Percentiles rank a stretch among this genome's conserved stretches.
Evolutionary conservation across 495 filamentous ascomycete genomes (phyloP).

Genomic region (Schizothecium vesticola): DNA sequence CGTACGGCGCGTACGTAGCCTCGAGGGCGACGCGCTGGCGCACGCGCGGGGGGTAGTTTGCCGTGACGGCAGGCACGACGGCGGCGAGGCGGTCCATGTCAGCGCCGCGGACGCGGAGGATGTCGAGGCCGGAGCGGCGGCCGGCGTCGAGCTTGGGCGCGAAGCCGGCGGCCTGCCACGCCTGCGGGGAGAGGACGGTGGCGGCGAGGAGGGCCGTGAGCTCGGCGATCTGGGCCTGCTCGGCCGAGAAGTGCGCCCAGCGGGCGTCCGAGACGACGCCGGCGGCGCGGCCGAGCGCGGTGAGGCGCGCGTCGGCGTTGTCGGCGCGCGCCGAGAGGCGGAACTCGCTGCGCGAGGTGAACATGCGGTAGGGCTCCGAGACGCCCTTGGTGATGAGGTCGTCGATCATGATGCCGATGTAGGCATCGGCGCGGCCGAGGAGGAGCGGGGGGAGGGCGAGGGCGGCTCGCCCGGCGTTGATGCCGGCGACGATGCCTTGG

Average conservation of each 20-base stretch:
- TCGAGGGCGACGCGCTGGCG: conserved; percentile 69
- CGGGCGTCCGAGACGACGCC: conserved; percentile 75
- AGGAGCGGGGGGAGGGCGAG: conserved; percentile 57
- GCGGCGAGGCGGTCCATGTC: conserved; percentile 50
- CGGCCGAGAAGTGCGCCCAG: conserved; percentile 64
- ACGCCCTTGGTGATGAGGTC: conserved; percentile 97
- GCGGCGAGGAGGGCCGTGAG: conserved; percentile 54
- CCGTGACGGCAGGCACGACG: conserved; percentile 46
- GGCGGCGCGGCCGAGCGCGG: conserved; percentile 65
- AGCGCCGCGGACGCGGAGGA: conserved; percentile 60
- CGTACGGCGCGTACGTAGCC: conserved; percentile 77
- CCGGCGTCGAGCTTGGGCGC: conserved; percentile 54
- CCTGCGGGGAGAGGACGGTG: conserved; percentile 48
- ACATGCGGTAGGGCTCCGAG: conserved; percentile 97
- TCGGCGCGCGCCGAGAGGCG: conserved; percentile 86
- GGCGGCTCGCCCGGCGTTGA: conserved; percentile 81
- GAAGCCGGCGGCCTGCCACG: conserved; percentile 69
- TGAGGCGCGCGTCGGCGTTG: conserved; percentile 88
- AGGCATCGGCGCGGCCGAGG: conserved; percentile 79
- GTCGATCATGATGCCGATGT: conserved; percentile 99
- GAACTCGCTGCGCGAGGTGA: conserved; percentile 93
- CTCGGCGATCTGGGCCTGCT: conserved; percentile 57
- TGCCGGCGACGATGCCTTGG: conserved; percentile 88
- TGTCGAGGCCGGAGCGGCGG: conserved; percentile 64
- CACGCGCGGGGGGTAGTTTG: conserved; percentile 48